Conservation (phyloP, 2,329 filamentous ascomycete species). For the Grosmannia penicillata region DNA sequence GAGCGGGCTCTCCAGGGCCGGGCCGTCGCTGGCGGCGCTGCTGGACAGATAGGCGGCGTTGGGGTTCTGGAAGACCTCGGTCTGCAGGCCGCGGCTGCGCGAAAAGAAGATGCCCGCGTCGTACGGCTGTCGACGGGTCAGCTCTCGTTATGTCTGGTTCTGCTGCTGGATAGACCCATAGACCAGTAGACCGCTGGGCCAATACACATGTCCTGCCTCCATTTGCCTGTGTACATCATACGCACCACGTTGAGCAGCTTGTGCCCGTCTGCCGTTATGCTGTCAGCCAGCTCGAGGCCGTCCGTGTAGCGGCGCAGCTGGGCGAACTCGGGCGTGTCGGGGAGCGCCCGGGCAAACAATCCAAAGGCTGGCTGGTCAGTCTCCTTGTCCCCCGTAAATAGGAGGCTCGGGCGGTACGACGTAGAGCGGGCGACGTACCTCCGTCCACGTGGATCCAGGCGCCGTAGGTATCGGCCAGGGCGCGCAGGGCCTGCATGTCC, state of each 20-base stretch:
- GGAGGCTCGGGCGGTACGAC: not conserved
- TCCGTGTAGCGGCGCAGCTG: conserved; percentile 32
- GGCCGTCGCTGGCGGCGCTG: conserved; percentile 8
- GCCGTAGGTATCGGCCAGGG: conserved; percentile 54
- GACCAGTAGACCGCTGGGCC: not conserved
- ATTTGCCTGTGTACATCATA: conserved; percentile 8
- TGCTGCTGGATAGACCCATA: not conserved
- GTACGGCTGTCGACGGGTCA: conserved; percentile 44
- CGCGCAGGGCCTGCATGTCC: conserved; percentile 49
- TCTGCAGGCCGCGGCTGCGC: conserved; percentile 41
- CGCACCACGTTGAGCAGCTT: conserved; percentile 79
- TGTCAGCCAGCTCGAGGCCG: conserved; percentile 71
- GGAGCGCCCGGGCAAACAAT: conserved; percentile 58
- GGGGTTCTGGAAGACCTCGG: conserved; percentile 62
- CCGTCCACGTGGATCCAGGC: conserved; percentile 88
- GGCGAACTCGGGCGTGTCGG: conserved; percentile 38
- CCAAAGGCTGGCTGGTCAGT: conserved; percentile 51
- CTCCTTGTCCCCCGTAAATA: too few species aligned
- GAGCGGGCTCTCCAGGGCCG: conserved; percentile 58
- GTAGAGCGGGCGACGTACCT: conserved; percentile 25
- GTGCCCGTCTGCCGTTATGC: conserved; percentile 74
- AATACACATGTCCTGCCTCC: too few species aligned
- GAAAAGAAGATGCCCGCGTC: conserved; percentile 86
- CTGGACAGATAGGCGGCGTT: conserved; percentile 66
- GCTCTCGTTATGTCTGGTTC: too few species aligned